phyloP scores from a whole-genome alignment of 2,329 filamentous ascomycete species.

The Ceratocystis variospora region DNA sequence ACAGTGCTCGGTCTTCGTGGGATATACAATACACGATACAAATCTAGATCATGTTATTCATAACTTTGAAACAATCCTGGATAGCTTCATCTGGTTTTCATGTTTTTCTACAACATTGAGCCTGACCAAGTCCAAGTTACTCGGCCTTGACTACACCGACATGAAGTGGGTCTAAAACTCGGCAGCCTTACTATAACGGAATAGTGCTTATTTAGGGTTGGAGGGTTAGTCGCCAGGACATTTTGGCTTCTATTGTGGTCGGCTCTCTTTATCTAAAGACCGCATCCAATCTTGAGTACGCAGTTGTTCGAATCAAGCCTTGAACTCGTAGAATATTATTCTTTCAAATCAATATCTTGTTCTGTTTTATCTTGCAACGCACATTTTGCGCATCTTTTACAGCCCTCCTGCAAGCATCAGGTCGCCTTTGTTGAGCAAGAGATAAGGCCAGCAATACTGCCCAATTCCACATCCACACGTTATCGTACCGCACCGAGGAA shows the following conservation, averaged over 20 bases:
- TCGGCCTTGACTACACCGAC: not conserved
- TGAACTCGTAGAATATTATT: not conserved
- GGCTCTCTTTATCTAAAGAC: not conserved
- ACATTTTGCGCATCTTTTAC: not conserved
- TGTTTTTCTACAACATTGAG: too few relatives aligned
- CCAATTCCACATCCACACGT: not conserved
- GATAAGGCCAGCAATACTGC: constrained; percentile 1
- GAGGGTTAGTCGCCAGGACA: not conserved
- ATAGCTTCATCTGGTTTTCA: too few relatives aligned
- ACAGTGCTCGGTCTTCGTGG: too few relatives aligned
- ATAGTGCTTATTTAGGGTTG: not conserved
- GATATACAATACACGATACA: too few relatives aligned
- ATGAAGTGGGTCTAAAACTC: not conserved
- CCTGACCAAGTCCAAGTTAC: not conserved
- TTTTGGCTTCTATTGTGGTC: not conserved
- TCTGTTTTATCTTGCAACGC: not conserved
- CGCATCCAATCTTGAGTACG: not conserved
- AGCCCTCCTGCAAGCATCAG: not conserved
- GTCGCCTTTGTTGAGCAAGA: not conserved
- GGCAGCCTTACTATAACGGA: not conserved
- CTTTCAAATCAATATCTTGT: not conserved
- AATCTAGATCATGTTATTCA: too few relatives aligned
- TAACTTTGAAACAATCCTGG: too few relatives aligned
- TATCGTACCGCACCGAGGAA: not conserved
- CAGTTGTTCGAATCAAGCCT: not conserved